Base-by-base conservation (phyloP, 176 grass and related monocot species). In the Carex cristatella region DNA sequence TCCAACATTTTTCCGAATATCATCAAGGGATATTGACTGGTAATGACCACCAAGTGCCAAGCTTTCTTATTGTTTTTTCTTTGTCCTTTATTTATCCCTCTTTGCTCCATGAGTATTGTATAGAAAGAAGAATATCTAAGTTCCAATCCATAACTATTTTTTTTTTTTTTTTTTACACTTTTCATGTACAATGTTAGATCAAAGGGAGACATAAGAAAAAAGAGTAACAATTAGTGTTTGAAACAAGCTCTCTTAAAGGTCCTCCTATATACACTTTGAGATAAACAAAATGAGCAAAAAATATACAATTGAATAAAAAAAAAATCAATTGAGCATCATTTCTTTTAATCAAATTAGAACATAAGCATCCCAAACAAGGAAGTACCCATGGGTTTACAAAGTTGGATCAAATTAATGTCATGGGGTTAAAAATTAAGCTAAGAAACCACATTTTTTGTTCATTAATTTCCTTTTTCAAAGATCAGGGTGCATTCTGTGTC, bases 401-500 rank as follows among this genome's bases (percentile, higher is more conserved):
- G 28, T 48, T 82, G 1, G 33, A 83, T 53, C 80, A 49, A 83
- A 23, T 23, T 23, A 23, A 48, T 55, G 54, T 13, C 72, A 83
- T 48, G 59, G 80, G 10, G 61, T 83, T 28, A 83, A 38, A 83
- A 30, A 23, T 23, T 23, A 23, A 65, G 44, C 60, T 65, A 83
- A 83, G 46, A 65, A 68, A 23, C 58, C 7, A 12, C 77, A 61
- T 81, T 40, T 19, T 31, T 12, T 69, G 3, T 62, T 67, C 16
- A 27, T 23, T 23, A 23, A 23, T 67, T 65, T 44, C 61, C 4
- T 31, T 61, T 40, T 55, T 84, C 69, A 84, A 42, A 84, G 11
- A 59, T 84, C 32, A 59, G 66, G 79, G 53, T 46, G 86, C 74
- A 61, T 10, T 81, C 33, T 81, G 33, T 83, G 84, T 63, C 69